Conservation (phyloP, 2,329 filamentous ascomycete species). For the Phialemoniopsis sp. region DNA sequence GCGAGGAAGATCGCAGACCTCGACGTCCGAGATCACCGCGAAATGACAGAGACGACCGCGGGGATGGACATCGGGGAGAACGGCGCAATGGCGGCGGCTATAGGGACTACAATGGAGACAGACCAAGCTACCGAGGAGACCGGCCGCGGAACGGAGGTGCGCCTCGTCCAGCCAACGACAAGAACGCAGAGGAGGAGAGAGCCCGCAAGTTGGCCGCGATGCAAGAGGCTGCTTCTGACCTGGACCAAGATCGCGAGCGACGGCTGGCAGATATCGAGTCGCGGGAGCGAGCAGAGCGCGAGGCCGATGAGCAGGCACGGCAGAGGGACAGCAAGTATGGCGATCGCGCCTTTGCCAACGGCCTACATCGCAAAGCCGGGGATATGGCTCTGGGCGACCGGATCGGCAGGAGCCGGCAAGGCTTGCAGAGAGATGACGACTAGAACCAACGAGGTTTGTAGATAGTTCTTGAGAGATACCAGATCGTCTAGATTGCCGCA, state of each 20-base stretch:
- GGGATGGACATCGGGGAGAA: slow-evolving; percentile 6
- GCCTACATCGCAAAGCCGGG: slow-evolving; percentile 55
- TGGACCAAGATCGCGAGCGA: slow-evolving; percentile 67
- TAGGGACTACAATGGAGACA: background rate
- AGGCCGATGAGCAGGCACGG: slow-evolving; percentile 63
- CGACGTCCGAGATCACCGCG: slow-evolving; percentile 8
- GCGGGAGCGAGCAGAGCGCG: slow-evolving; percentile 58
- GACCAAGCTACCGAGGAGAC: background rate
- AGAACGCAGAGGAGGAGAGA: slow-evolving; percentile 45
- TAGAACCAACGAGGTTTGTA: no score
- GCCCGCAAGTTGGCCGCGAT: slow-evolving; percentile 67
- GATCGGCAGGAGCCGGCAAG: slow-evolving; percentile 42
- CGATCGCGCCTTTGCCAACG: slow-evolving; percentile 60
- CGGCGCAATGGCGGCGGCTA: slow-evolving; percentile 3
- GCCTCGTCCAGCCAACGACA: slow-evolving; percentile 3
- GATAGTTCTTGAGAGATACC: no score
- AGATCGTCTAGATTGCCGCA: no score
- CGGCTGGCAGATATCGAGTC: slow-evolving; percentile 64
- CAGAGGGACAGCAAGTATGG: slow-evolving; percentile 56
- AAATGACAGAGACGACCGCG: slow-evolving; percentile 2
- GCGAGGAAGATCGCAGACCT: slow-evolving; percentile 1
- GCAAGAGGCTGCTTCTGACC: slow-evolving; percentile 64
- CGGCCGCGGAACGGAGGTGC: background rate
- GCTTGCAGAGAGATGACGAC: slow-evolving; percentile 41
- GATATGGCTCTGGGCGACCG: slow-evolving; percentile 47